Evolutionary conservation across 176 grass and related monocot genomes (phyloP).

Genomic region (Lolium multiflorum): DNA sequence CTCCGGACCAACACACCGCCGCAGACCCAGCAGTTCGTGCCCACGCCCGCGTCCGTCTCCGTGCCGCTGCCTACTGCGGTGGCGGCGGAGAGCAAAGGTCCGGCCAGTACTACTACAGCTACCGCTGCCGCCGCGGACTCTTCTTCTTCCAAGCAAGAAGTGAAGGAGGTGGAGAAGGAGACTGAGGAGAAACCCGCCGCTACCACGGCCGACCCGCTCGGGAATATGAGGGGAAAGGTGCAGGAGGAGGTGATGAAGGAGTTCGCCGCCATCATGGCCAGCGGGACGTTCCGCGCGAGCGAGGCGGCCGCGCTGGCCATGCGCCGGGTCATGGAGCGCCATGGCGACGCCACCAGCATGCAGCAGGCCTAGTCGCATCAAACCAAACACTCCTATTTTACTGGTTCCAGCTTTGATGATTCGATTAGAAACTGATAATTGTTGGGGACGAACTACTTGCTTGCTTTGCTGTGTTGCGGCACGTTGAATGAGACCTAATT

Average conservation of each 20-base stretch:
- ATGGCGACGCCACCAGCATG: conserved; percentile 52
- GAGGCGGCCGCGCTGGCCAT: conserved; percentile 81
- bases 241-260: conserved; percentile 87
- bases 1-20: conserved; percentile 47
- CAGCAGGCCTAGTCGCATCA: background rate
- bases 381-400: too few relatives aligned
- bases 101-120: background rate
- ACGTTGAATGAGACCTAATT: background rate
- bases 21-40: conserved; percentile 54
- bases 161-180: conserved; percentile 4
- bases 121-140: background rate
- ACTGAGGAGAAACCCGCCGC: background rate
- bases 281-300: conserved; percentile 63
- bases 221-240: conserved; percentile 56
- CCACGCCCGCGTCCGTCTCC: background rate
- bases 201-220: conserved; percentile 46
- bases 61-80: background rate
- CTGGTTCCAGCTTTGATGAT: too few relatives aligned
- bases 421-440: background rate
- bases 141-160: background rate
- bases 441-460: background rate
- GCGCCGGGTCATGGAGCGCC: conserved; percentile 76
- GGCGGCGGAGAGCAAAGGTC: background rate
- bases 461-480: background rate
- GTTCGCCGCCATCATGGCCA: conserved; percentile 82